Base-by-base conservation (phyloP, 768 basidiomycete species). In the Kockovaella imperatae region DNA sequence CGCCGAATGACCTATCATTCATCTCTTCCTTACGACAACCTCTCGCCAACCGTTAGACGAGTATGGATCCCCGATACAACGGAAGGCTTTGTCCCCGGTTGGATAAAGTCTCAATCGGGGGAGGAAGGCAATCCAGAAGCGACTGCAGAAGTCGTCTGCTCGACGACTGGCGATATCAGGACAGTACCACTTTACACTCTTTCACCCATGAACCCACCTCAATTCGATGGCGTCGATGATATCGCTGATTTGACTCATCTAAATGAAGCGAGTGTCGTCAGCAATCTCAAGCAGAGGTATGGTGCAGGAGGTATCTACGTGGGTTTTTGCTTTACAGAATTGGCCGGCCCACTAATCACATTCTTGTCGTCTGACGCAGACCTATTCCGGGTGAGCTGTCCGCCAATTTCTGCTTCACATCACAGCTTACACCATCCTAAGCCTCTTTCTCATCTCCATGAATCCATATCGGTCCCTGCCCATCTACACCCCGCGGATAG, bases 231-330 rank as follows among this genome's bases (percentile, higher is more conserved):
- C 26, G 91, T 91, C 3, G 88, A 90, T 57, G 95, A 99, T 70
- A 97, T 97, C 56, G 95, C 95, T 34, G 91, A 97, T 74, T 77
- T 99, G 53, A 96, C 95, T 0, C 95, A 89, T 74, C 76, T 97
- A 50, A 97, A 97, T 69, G 95, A 99, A 77, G 91, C 95, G 10
- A 89, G 87, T 59, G 95, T 99, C 35, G 91, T 97, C n/a, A 88
- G 97, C 68, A 97, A 97, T 73, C 80, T 97, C 24, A 80, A 89
- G 50, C 74, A 87, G 60, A 78, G 95, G 71, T 97, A 90, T 72
- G 85, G 84, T 42, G 85, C 85, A 36, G 88, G 61, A 3, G 53
- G 50, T 25, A 68, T 68, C 18, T 68, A 68, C 44, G 63, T 65
- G 50, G 52, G 63, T 53, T 7, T 17, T 17, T 28, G 11, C 28